These are phyloP conservation scores for Dryadomyces sulphureus DNA, from an alignment of 2,329 filamentous ascomycete genomes.

Conservation along the genomic window DNA sequence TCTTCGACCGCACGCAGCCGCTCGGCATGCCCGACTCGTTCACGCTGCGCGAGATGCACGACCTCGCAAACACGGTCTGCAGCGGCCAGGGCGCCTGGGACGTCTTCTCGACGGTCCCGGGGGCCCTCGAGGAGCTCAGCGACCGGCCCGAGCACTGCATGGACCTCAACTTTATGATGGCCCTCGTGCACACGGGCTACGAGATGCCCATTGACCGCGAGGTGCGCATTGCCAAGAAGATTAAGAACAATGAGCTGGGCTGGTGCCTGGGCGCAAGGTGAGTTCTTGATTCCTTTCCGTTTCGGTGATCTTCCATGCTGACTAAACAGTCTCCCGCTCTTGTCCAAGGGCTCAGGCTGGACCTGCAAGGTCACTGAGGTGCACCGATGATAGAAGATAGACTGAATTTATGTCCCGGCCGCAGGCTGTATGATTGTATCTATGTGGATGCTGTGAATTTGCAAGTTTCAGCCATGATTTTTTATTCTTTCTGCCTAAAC, in stretches of 20 bases:
- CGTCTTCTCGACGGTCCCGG: conserved; percentile 60
- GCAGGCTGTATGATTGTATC: not conserved
- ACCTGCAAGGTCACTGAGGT: conserved; percentile 72
- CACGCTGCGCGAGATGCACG: conserved; percentile 77
- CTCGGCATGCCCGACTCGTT: conserved; percentile 98
- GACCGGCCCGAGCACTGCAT: conserved; percentile 83
- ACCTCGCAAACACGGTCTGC: conserved; percentile 75
- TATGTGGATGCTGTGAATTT: no score
- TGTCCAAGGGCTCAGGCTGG: conserved; percentile 76
- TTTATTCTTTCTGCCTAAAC: conserved; percentile 17
- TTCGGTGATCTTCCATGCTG: not conserved
- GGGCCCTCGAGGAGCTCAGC: conserved; percentile 64
- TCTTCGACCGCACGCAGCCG: conserved; percentile 86
- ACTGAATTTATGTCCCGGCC: not conserved
- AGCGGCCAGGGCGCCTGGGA: conserved; percentile 65
- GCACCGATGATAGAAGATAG: conserved; percentile 22
- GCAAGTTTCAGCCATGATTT: not conserved
- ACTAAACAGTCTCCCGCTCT: conserved; percentile 56
- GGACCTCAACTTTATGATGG: conserved; percentile 93
- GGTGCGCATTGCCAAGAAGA: conserved; percentile 97
- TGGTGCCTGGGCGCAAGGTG: conserved; percentile 97
- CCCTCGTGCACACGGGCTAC: conserved; percentile 84
- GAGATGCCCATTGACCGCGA: conserved; percentile 96
- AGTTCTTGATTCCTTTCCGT: conserved; percentile 17
- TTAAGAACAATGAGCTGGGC: conserved; percentile 88